Conservation (phyloP, 2,329 filamentous ascomycete genomes). For the Pleurostoma richardsiae region DNA sequence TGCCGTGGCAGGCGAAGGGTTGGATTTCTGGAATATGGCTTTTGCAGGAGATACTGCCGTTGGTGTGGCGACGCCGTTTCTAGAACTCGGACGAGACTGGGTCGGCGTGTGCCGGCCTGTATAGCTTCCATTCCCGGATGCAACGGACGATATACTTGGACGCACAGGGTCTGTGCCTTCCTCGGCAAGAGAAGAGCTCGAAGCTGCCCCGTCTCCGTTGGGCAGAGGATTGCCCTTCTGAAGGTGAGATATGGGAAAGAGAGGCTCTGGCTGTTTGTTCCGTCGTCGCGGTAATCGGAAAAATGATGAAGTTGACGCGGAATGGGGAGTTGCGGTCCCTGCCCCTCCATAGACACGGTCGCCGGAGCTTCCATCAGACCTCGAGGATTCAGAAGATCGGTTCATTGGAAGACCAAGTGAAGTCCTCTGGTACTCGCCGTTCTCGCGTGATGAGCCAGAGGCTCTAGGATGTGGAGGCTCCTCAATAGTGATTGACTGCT, state of each 20-base stretch:
- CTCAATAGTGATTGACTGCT: constrained; percentile 53
- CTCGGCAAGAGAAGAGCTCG: too few species aligned
- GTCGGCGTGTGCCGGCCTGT: too few species aligned
- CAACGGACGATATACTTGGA: constrained; percentile 7
- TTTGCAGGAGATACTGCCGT: constrained; percentile 27
- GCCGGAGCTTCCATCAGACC: constrained; percentile 78
- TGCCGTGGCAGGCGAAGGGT: constrained; percentile 40
- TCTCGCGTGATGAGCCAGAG: constrained; percentile 38
- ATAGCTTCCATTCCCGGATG: background rate
- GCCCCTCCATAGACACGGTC: constrained; percentile 55
- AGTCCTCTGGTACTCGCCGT: constrained; percentile 56
- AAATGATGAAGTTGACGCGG: constrained; percentile 34
- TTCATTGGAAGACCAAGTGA: constrained; percentile 59
- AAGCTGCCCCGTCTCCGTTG: too few species aligned
- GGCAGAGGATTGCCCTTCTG: constrained; percentile 42
- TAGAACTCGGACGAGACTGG: constrained; percentile 1
- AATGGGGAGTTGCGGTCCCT: constrained; percentile 34
- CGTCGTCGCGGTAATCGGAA: constrained; percentile 76
- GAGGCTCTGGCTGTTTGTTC: constrained; percentile 65
- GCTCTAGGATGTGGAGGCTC: constrained; percentile 47
- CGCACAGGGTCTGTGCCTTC: constrained; percentile 16
- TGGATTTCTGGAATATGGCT: constrained; percentile 22
- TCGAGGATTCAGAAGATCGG: constrained; percentile 78
- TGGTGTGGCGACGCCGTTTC: constrained; percentile 19
- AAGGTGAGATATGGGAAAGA: constrained; percentile 85